phyloP scores from a whole-genome alignment of 2,329 filamentous ascomycete genomes.

The Cladobotryum protrusum region DNA sequence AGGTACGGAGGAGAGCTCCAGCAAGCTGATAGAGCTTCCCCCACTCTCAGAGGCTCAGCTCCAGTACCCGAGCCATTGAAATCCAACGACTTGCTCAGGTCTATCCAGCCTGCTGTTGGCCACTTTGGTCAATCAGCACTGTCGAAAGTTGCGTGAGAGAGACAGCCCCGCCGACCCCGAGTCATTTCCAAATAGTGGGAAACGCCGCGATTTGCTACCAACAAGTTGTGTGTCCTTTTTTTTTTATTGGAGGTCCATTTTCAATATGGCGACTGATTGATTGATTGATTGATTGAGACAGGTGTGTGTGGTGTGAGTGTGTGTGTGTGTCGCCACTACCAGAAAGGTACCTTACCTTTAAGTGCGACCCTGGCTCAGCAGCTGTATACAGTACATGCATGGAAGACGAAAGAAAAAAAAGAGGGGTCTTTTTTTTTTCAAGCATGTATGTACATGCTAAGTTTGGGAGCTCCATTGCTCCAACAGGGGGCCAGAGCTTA shows the following conservation, averaged over 20 bases:
- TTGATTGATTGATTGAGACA: too few species aligned
- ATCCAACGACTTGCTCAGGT: too few species aligned
- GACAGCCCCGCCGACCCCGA: conserved; percentile 10
- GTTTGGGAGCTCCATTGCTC: neutral
- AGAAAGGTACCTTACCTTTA: neutral
- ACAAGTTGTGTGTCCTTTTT: neutral
- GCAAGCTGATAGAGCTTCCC: conserved; percentile 11
- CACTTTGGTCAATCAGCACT: too few species aligned
- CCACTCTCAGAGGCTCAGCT: neutral
- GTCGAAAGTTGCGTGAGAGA: conserved; percentile 4
- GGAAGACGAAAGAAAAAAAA: neutral
- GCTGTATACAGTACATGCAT: neutral
- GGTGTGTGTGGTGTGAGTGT: neutral
- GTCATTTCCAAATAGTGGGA: conserved; percentile 7
- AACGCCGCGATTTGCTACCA: conserved; percentile 12
- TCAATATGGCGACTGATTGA: too few species aligned
- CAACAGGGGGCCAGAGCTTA: conserved; percentile 12
- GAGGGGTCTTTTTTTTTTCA: neutral
- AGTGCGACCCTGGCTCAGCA: neutral
- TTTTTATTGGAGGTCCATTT: neutral
- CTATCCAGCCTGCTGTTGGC: too few species aligned
- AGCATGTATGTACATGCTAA: neutral
- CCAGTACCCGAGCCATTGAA: conserved; percentile 3
- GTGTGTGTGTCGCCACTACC: neutral
- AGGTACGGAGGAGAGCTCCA: conserved; percentile 5